Base-by-base conservation (phyloP, 768 basidiomycete genomes). In the Suillus alpinus region DNA sequence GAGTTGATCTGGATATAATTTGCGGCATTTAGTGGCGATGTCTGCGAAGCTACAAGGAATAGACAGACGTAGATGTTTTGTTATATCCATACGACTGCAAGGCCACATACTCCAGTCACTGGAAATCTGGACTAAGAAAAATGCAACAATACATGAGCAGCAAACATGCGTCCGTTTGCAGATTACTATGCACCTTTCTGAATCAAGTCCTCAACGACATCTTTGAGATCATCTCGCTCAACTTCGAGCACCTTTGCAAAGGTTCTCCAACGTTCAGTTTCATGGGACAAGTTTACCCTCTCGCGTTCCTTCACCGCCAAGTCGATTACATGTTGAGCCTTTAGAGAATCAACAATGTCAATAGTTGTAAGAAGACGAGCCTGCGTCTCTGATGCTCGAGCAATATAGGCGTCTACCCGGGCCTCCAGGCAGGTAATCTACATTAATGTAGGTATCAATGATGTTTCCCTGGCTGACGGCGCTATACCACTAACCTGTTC, bases 211-310 rank as follows among this genome's bases (percentile, higher is more conserved):
- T 77, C 64, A 1, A 88, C 82, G 6, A 80, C 82, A 46, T 84
- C 82, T 63, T 80, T 76, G 66, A 86, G 65, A 58, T 85, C 82
- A 66, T 86, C 82, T 59, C 71, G 74, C 63, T 87, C 84, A 2
- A 68, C 65, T 68, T 86, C 81, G 6, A 75, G 68, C 2, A 62
- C 63, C 37, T 68, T 72, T 4, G 78, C 72, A 6, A 71, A 55
- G 3, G 66, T 68, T 8, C 66, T 65, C 63, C 77, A 77, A 9
- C 73, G 66, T 40, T 75, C 66, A n/a, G 83, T 64, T 46, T 80
- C 76, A 7, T 67, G 68, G n/a, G 71, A 68, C 6, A 85, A 70
- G 20, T 60, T 71, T 37, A 72, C 64, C 56, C 75, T 76, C 18
- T 72, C 73, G 18, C 68, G 67, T 20, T 69, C 66, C 56, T 76